phyloP scores from a whole-genome alignment of 2,329 filamentous ascomycete species.

The Nothophoma quercina region DNA sequence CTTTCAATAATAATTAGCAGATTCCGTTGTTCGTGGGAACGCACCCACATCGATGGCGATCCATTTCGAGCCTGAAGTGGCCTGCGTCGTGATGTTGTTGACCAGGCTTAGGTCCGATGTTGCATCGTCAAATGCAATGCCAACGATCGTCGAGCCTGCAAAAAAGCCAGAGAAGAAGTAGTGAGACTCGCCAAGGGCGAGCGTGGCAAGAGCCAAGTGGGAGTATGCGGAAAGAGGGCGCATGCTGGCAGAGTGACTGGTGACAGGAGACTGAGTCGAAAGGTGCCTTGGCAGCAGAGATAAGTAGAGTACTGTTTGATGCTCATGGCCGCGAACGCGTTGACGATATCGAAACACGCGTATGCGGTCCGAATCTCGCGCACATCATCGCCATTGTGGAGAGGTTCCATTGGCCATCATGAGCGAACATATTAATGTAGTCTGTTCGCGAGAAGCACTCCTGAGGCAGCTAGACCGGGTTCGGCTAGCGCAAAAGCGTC shows the following conservation, averaged over 20 bases:
- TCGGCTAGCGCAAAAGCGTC: neutral
- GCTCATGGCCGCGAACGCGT: neutral
- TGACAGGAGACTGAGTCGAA: neutral
- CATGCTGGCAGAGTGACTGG: neutral
- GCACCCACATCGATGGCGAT: constrained; percentile 10
- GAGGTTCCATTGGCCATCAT: neutral
- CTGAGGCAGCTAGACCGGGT: neutral
- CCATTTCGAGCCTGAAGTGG: constrained; percentile 11
- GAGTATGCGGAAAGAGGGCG: neutral
- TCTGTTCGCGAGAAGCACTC: neutral
- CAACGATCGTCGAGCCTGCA: constrained; percentile 4
- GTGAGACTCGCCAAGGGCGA: constrained; percentile 4
- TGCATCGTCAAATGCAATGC: constrained; percentile 15
- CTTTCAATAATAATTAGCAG: neutral
- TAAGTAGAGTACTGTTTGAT: neutral
- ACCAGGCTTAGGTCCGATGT: constrained; percentile 1
- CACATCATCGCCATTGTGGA: neutral
- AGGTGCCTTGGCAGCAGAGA: neutral
- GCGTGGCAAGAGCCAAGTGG: neutral
- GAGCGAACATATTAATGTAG: neutral
- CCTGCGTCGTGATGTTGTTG: constrained; percentile 12
- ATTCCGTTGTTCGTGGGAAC: neutral
- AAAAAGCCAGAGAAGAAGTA: constrained; percentile 15
- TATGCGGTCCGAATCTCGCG: neutral
- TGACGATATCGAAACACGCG: neutral